Percentiles rank a stretch among this genome's conserved stretches.
Conservation (phyloP, 1,139 yeast species). For the Tardiomyces depauwii region DNA sequence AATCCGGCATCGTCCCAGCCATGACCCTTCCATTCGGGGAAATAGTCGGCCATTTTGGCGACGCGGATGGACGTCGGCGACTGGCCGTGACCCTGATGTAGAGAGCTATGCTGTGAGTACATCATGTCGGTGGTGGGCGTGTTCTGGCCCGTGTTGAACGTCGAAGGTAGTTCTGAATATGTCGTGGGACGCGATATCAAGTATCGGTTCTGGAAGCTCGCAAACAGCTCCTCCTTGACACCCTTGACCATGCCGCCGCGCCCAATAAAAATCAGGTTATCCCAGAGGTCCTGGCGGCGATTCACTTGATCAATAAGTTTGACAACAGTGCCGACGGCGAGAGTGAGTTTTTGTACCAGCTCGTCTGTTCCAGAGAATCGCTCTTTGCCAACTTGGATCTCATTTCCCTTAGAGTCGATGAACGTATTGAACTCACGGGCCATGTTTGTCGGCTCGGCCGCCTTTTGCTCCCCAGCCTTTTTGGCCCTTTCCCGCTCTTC, state of each 20-base stretch:
- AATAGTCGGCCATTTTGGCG: constrained; percentile 77
- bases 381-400: constrained; percentile 65
- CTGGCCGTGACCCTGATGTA: constrained; percentile 35
- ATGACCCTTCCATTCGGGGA: constrained; percentile 87
- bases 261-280: constrained; percentile 71
- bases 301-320: constrained; percentile 50
- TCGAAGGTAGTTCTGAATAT: constrained; percentile 28
- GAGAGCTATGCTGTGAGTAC: constrained; percentile 8
- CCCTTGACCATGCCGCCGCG: constrained; percentile 67
- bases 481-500: constrained; percentile 44
- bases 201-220: constrained; percentile 48
- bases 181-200: constrained; percentile 32
- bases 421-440: constrained; percentile 51
- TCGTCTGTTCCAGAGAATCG: constrained; percentile 68
- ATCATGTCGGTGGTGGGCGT: constrained; percentile 15
- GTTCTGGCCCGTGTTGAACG: constrained; percentile 19
- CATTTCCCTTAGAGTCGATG: constrained; percentile 44
- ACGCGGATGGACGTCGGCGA: constrained; percentile 65
- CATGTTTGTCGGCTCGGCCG: constrained; percentile 28
- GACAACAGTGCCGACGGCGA: constrained; percentile 43
- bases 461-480: constrained; percentile 25
- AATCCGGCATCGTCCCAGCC: constrained; percentile 71
- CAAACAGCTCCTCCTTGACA: constrained; percentile 57
- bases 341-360: constrained; percentile 44
- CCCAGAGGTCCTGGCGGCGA: constrained; percentile 79